Evolutionary conservation across 2,329 filamentous ascomycete genomes (phyloP), one percentile per base, ranked within the genome.

Genomic region (Aureobasidium subglaciale): DNA sequence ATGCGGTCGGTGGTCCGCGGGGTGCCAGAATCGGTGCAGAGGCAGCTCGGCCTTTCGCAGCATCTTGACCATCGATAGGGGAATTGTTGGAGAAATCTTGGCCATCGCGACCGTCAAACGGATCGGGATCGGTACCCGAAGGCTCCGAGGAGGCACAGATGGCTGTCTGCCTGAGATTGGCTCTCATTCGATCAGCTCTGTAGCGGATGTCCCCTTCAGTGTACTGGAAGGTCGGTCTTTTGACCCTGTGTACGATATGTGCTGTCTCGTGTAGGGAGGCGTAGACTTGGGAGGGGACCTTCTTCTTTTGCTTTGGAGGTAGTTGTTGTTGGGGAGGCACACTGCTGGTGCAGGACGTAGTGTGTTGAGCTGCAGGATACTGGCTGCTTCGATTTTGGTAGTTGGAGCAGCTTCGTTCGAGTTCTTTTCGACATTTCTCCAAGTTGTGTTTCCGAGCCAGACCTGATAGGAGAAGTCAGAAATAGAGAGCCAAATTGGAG

Each of bases 371-470:
- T 11, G 48, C 35, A 52, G 25, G 48, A 3, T n/a, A 34, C 13
- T 24, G 9, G n/a, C 24, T 32, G 25, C n/a, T 25, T 24, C 25
- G 48, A 3, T 13, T 34, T 15, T 35, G 18, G 27, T 42, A 43
- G 20, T 43, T 35, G 20, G 29, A 25, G 27, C 50, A 43, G 40
- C 50, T 54, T 20, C 15, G 18, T 30, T 34, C 37, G 29, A 54
- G 50, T 18, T 54, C 50, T n/a, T 35, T 54, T 27, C 38, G 25
- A 27, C 50, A 54, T 43, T 22, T 54, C 27, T 27, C 29, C 29
- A 54, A 20, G 10, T 43, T 42, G 29, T 54, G 24, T 20, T 20
- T 34, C 27, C 50, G 32, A 27, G 50, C 27, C 15, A 22, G 38
- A 3, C 50, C 50, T 54, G 8, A 34, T 11, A 7, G 13, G 5